phyloP scores from a whole-genome alignment of 108 stramenopile genomes.

The Parmales sp. region DNA sequence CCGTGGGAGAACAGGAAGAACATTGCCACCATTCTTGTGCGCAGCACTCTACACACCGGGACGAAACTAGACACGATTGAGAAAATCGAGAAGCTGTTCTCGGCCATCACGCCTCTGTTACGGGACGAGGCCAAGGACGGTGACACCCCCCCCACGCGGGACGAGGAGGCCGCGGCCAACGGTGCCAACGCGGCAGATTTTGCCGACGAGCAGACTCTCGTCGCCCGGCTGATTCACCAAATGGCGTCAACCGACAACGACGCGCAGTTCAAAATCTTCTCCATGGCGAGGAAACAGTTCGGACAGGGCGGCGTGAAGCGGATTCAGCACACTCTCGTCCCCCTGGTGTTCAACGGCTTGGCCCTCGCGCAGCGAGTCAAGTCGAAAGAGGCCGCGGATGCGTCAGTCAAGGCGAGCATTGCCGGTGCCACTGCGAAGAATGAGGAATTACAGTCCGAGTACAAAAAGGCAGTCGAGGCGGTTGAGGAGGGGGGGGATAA shows the following conservation, averaged over 20 bases:
- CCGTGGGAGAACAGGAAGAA: conserved; percentile 77
- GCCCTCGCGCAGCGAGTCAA: conserved; percentile 57
- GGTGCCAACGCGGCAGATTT: conserved; percentile 17
- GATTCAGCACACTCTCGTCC: conserved; percentile 56
- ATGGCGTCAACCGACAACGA: conserved; percentile 75
- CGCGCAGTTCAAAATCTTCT: conserved; percentile 63
- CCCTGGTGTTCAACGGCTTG: conserved; percentile 73
- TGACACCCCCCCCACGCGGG: conserved; percentile 11
- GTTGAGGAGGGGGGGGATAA: neutral
- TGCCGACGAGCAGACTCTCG: conserved; percentile 63
- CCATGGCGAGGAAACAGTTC: conserved; percentile 53
- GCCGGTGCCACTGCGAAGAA: neutral
- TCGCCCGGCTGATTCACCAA: conserved; percentile 82
- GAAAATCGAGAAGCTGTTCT: conserved; percentile 70
- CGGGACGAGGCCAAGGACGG: conserved; percentile 39
- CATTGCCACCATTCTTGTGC: conserved; percentile 62
- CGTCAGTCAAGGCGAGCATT: conserved; percentile 8
- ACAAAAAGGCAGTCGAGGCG: conserved; percentile 3
- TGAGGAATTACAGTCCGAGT: neutral
- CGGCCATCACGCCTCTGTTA: conserved; percentile 77
- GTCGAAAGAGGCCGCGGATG: conserved; percentile 31
- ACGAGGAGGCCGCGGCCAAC: conserved; percentile 23
- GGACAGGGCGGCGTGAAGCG: conserved; percentile 47
- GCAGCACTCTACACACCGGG: conserved; percentile 29
- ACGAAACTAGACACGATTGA: conserved; percentile 27